These are phyloP conservation scores for Pelagomonas calceolata DNA, from an alignment of 108 stramenopile genomes.

Conservation along the genomic window DNA sequence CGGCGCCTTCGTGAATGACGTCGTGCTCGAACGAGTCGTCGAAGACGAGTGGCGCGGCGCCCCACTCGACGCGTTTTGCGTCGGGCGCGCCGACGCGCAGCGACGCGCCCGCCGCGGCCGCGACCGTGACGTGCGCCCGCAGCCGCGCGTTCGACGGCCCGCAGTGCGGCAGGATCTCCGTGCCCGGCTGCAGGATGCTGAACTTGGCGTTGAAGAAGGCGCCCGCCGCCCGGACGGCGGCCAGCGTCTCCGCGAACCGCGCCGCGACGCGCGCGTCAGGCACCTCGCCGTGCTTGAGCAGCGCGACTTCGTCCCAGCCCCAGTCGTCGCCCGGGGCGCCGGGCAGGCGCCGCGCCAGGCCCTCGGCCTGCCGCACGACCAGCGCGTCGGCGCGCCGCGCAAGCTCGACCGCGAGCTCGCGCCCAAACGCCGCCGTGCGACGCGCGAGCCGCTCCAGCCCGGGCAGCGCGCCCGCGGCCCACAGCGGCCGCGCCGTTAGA, in stretches of 20 bases:
- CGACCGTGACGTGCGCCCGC: background rate
- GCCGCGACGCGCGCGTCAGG: background rate
- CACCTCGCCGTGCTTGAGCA: background rate
- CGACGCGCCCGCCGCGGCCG: background rate
- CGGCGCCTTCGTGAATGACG: background rate
- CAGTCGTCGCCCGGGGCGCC: too few species aligned
- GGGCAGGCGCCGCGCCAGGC: background rate
- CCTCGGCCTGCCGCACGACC: background rate
- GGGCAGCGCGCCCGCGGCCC: background rate
- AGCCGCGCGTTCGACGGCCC: background rate
- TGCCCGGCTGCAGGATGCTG: background rate
- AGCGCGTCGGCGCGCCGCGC: background rate
- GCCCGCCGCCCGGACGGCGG: background rate
- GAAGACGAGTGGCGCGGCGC: background rate
- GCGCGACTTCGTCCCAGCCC: background rate
- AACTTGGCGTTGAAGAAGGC: background rate
- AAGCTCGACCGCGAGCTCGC: background rate
- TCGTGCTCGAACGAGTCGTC: constrained; percentile 1
- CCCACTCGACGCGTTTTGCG: background rate
- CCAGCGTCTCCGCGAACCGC: background rate
- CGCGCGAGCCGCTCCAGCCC: background rate
- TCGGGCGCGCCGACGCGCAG: background rate
- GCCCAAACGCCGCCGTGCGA: background rate
- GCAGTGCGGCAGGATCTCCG: background rate
- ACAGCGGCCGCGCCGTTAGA: background rate